Base-by-base conservation (phyloP, 164 flowering plant species). In the Echeveria elegans region DNA sequence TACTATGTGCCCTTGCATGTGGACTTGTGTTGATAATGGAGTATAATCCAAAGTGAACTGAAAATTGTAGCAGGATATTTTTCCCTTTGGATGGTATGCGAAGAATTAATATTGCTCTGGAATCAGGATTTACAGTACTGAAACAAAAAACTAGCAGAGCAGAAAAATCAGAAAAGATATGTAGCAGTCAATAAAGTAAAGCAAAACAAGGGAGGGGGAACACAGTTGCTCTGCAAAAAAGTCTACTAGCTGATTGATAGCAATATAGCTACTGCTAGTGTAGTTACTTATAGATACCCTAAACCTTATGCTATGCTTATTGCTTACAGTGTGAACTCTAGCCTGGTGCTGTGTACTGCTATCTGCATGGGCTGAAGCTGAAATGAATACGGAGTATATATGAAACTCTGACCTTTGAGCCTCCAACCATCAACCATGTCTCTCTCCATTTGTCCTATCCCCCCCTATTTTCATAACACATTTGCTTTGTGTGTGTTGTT, bases 111-210 rank as follows among this genome's bases (percentile, higher is more conserved):
- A n/a, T n/a, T n/a, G n/a, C n/a, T n/a, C n/a, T n/a, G n/a, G n/a
- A n/a, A n/a, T n/a, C n/a, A n/a, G n/a, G 14, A 11, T 23, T 50
- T 23, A n/a, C 56, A 56, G 28, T 56, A 28, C 12, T 56, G 28
- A 52, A 52, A 48, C 24, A 21, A 52, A 38, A 52, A 10, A 52
- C n/a, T 45, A 52, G 23, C 64, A 61, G 28, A n/a, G n/a, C n/a
- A n/a, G n/a, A n/a, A n/a, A 63, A 31, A 16, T 5, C 45, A 34
- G 60, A 34, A 34, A 31, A 63, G 68, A 53, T 37, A 14, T 12
- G 41, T 32, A 43, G 16, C 12, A 53, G 29, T 26, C 72, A 43
- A 62, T 40, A 40, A 16, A 69, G 66, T 64, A 65, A 66, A 56
- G 15, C 61, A 32, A 56, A n/a, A n/a, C n/a, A n/a, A n/a, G n/a